phyloP scores from a whole-genome alignment of 169 alveolate species.

The Eimeria maxima region DNA sequence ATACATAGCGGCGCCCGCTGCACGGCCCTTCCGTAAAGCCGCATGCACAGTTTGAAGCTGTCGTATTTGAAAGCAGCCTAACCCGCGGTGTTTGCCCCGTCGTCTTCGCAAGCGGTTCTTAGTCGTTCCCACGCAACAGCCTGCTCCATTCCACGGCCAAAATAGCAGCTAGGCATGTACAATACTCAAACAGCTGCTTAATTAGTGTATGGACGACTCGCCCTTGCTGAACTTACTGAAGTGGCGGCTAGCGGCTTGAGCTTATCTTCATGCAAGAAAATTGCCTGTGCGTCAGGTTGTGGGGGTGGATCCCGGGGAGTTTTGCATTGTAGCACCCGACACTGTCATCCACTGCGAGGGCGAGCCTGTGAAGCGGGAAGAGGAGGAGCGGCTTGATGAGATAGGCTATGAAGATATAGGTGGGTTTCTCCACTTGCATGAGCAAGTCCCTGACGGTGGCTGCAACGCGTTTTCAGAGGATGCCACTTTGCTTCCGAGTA shows the following conservation, averaged over 20 bases:
- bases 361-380: constrained; percentile 99
- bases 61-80: too few relatives aligned
- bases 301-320: constrained; percentile 99
- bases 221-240: neutral
- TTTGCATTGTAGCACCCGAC: constrained; percentile 99
- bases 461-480: neutral
- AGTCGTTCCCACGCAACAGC: too few relatives aligned
- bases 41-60: too few relatives aligned
- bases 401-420: constrained; percentile 99
- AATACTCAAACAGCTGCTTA: too few relatives aligned
- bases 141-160: too few relatives aligned
- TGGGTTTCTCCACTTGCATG: neutral
- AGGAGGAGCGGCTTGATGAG: constrained; percentile 99
- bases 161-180: neutral
- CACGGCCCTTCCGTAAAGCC: too few relatives aligned
- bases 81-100: too few relatives aligned
- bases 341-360: constrained; percentile 98
- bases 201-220: too few relatives aligned
- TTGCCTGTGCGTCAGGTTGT: constrained; percentile 91
- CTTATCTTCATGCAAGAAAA: neutral
- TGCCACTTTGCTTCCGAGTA: neutral
- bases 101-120: too few relatives aligned
- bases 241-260: neutral
- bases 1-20: too few relatives aligned
- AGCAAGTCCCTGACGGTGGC: neutral